Conservation (phyloP, 1,284 basidiomycete species). For the Pseudozyma thailandica region DNA sequence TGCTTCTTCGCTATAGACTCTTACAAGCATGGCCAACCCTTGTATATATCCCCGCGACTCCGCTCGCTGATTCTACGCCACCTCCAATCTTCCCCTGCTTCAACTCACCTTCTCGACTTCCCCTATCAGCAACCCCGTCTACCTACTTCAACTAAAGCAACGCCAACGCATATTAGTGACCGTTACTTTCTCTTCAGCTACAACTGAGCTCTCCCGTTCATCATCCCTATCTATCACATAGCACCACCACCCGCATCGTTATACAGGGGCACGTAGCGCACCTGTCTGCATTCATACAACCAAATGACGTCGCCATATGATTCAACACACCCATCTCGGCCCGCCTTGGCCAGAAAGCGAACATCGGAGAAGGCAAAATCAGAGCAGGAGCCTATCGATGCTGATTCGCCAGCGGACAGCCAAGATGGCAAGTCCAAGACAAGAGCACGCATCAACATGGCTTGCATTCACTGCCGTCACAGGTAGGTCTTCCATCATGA, state of each 20-base stretch:
- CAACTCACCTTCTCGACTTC: neutral
- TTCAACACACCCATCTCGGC: conserved; percentile 26
- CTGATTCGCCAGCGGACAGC: conserved; percentile 36
- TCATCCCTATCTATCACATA: no score
- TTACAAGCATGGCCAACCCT: conserved; percentile 4
- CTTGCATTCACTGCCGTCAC: conserved; percentile 62
- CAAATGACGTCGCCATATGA: conserved; percentile 31
- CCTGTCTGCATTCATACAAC: no score
- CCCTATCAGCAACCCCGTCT: neutral
- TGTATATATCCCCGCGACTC: conserved; percentile 29
- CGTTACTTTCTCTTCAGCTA: no score
- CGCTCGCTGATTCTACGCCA: conserved; percentile 6
- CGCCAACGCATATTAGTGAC: no score
- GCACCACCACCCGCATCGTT: no score
- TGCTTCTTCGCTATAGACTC: conserved; percentile 2
- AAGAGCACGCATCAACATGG: conserved; percentile 56
- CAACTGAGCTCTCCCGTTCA: no score
- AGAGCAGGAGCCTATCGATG: conserved; percentile 2
- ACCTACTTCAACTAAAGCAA: no score
- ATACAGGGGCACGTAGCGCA: no score
- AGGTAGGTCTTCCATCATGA: conserved; percentile 30
- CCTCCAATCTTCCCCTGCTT: neutral
- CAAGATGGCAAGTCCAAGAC: conserved; percentile 39
- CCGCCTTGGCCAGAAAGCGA: conserved; percentile 29
- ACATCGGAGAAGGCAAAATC: conserved; percentile 30